Evolutionary conservation across 495 filamentous ascomycete species (phyloP).

Genomic region (Cryomyces antarcticus): DNA sequence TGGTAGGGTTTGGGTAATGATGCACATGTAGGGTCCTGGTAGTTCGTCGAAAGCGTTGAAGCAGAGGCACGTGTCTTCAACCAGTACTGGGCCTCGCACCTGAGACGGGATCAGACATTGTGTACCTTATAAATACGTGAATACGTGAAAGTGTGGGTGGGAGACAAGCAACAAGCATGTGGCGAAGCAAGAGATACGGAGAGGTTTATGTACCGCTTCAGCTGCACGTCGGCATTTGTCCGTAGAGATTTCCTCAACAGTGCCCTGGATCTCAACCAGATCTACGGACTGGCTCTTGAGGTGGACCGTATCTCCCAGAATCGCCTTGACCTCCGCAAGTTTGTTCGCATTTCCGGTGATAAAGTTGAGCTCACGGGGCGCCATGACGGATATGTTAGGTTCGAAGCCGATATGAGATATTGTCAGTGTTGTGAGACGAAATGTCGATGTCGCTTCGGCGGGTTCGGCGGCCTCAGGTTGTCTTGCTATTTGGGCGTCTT

Average conservation of each 20-base stretch:
- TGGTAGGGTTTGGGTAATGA: not conserved
- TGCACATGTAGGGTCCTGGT: slow-evolving; percentile 93
- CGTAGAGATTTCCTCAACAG: slow-evolving; percentile 68
- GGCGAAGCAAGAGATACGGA: not conserved
- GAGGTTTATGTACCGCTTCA: slow-evolving; percentile 28
- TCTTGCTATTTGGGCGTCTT: not conserved
- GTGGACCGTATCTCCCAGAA: slow-evolving; percentile 53
- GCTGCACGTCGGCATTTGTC: slow-evolving; percentile 75
- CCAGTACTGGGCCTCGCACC: slow-evolving; percentile 73
- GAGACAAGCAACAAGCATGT: not conserved
- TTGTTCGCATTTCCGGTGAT: slow-evolving; percentile 95
- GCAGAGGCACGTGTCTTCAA: slow-evolving; percentile 87
- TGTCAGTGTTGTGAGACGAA: not conserved
- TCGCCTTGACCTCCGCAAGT: slow-evolving; percentile 66
- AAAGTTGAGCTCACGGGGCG: slow-evolving; percentile 48
- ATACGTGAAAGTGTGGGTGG: not conserved
- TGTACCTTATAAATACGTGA: no score
- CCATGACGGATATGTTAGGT: not conserved
- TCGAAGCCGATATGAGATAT: not conserved
- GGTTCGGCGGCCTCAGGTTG: not conserved
- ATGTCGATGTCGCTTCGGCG: not conserved
- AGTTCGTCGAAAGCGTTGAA: slow-evolving; percentile 77
- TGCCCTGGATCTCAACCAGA: slow-evolving; percentile 77
- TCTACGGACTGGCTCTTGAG: slow-evolving; percentile 58
- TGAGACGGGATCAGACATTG: slow-evolving; percentile 12